Evolutionary conservation across 257 asterid species (phyloP).

Genomic region (Fraxinus excelsior): DNA sequence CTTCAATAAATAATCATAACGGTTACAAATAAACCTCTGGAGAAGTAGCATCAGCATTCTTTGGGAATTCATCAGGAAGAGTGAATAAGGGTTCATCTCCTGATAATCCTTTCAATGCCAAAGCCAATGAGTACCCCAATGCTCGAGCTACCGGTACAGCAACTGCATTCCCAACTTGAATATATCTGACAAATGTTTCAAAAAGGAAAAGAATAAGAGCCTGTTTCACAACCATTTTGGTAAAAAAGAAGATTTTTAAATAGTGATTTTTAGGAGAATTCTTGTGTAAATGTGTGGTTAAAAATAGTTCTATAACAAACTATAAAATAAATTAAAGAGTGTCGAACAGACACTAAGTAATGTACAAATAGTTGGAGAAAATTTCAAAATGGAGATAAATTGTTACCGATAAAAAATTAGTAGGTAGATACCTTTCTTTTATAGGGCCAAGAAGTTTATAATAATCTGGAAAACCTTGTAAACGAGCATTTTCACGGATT

Average conservation of each 20-base stretch:
- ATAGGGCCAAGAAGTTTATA: slow-evolving; percentile 68
- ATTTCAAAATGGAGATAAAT: neutral
- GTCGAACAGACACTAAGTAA: too few species aligned
- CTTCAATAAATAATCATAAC: neutral
- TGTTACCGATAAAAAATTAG: too few species aligned
- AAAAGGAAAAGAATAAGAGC: neutral
- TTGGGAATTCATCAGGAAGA: slow-evolving; percentile 52
- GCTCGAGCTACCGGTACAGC: slow-evolving; percentile 87
- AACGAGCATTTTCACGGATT: slow-evolving; percentile 79
- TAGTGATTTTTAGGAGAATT: too few species aligned
- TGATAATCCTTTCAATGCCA: slow-evolving; percentile 44
- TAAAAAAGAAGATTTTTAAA: too few species aligned
- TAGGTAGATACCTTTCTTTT: slow-evolving; percentile 57
- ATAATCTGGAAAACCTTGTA: slow-evolving; percentile 91
- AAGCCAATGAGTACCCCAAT: slow-evolving; percentile 58
- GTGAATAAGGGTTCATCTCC: slow-evolving; percentile 37
- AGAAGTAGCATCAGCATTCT: slow-evolving; percentile 20
- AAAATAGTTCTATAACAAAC: too few species aligned
- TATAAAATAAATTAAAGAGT: too few species aligned
- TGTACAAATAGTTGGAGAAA: too few species aligned
- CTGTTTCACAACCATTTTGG: too few species aligned
- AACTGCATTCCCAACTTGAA: slow-evolving; percentile 88
- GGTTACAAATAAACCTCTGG: slow-evolving; percentile 14
- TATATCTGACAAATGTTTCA: slow-evolving; percentile 42
- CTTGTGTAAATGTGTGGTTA: too few species aligned